Evolutionary conservation across 2,329 filamentous ascomycete species (phyloP).

Genomic region (Aspergillus ochraceoroseus): DNA sequence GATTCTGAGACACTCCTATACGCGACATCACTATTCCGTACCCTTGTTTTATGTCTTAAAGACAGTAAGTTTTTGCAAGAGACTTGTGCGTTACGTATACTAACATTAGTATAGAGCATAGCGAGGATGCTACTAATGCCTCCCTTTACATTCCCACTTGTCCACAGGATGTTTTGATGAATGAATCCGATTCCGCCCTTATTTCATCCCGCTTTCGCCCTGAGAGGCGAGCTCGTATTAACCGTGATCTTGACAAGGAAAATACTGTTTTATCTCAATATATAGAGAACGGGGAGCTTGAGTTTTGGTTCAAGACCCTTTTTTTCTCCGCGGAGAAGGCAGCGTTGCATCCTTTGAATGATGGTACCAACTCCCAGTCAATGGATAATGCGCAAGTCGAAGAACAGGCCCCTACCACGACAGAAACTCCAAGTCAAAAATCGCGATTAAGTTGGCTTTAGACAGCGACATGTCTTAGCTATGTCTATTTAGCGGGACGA

Average conservation of each 20-base stretch:
- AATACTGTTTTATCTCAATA: slow-evolving; percentile 61
- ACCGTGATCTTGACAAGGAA: slow-evolving; percentile 68
- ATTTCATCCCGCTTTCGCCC: slow-evolving; percentile 52
- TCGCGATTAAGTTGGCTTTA: slow-evolving; percentile 21
- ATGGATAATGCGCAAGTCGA: slow-evolving; percentile 1
- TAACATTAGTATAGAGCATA: slow-evolving; percentile 19
- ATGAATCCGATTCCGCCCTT: slow-evolving; percentile 46
- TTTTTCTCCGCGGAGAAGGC: slow-evolving; percentile 20
- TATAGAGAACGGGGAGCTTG: slow-evolving; percentile 64
- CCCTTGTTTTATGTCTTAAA: slow-evolving; percentile 60
- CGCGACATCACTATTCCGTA: slow-evolving; percentile 63
- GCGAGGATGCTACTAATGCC: slow-evolving; percentile 15
- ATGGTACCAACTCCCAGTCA: not conserved
- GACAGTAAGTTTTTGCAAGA: slow-evolving; percentile 30
- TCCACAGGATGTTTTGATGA: slow-evolving; percentile 29
- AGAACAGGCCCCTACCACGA: not conserved
- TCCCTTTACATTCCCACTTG: slow-evolving; percentile 25
- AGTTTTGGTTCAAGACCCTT: slow-evolving; percentile 58
- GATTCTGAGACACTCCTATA: slow-evolving; percentile 60
- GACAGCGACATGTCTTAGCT: not conserved
- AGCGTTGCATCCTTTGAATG: slow-evolving; percentile 2
- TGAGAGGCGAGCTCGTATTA: slow-evolving; percentile 61
- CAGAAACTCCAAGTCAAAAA: slow-evolving; percentile 3
- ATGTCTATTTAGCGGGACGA: not conserved
- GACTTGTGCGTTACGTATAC: not conserved